phyloP scores from a whole-genome alignment of 495 filamentous ascomycete species.

The Friedmanniomyces simplex region DNA sequence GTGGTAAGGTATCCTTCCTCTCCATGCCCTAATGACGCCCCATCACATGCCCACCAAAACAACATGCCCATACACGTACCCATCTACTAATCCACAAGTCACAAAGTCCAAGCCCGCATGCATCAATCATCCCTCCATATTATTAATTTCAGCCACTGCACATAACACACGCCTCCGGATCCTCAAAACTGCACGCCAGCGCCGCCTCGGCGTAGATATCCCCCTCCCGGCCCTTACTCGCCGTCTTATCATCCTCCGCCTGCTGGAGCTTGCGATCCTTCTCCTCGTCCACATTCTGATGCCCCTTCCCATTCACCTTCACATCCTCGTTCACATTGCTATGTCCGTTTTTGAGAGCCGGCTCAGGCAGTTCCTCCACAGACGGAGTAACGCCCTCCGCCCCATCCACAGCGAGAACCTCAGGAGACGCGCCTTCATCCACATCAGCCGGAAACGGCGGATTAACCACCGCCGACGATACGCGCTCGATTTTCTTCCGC shows the following conservation, averaged over 20 bases:
- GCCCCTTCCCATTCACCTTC: not conserved
- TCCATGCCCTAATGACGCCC: too few species aligned
- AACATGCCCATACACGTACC: too few species aligned
- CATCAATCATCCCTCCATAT: too few species aligned
- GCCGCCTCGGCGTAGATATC: constrained; percentile 93
- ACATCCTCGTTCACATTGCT: constrained; percentile 17
- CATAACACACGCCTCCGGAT: constrained; percentile 81
- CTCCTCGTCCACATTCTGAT: constrained; percentile 16
- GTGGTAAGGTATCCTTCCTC: too few species aligned
- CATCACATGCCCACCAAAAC: too few species aligned
- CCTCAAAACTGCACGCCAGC: constrained; percentile 84
- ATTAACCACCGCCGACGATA: constrained; percentile 26
- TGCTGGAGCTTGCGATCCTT: constrained; percentile 42
- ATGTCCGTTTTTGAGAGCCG: constrained; percentile 28
- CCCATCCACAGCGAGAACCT: constrained; percentile 62
- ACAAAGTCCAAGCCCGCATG: too few species aligned
- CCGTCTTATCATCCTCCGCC: constrained; percentile 53
- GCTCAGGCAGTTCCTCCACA: constrained; percentile 47
- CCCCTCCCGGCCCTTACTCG: constrained; percentile 59
- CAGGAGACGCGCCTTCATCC: constrained; percentile 64
- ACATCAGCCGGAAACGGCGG: constrained; percentile 56
- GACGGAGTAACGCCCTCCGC: constrained; percentile 33
- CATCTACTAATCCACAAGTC: too few species aligned
- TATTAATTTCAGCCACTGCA: constrained; percentile 72
- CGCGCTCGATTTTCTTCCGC: constrained; percentile 25